phyloP scores from a whole-genome alignment of 371 early-diverging fungal genomes.

The Encephalitozoon hellem region DNA sequence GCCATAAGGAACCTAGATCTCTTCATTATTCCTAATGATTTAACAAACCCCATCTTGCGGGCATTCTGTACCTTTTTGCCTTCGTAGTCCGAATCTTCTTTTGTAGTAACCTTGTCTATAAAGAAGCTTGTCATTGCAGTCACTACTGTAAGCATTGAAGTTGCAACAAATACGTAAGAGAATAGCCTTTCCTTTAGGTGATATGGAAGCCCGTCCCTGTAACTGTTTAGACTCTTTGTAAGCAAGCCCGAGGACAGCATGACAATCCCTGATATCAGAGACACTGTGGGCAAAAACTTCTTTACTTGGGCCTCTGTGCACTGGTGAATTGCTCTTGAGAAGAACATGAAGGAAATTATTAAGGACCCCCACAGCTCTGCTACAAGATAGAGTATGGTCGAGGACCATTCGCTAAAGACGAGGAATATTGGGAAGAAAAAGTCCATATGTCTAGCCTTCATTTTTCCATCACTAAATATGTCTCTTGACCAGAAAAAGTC shows the following conservation, averaged over 20 bases:
- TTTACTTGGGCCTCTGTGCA: constrained; percentile 38
- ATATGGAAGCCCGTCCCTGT: not conserved
- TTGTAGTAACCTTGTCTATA: not conserved
- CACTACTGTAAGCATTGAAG: not conserved
- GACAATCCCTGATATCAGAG: not conserved
- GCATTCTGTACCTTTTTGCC: not conserved
- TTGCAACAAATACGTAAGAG: not conserved
- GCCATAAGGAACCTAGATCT: not conserved
- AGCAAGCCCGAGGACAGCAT: not conserved
- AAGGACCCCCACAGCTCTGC: constrained; percentile 56
- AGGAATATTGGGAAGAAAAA: constrained; percentile 24
- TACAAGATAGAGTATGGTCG: constrained; percentile 45
- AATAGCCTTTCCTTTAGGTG: not conserved
- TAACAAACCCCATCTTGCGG: not conserved
- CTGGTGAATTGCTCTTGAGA: constrained; percentile 48
- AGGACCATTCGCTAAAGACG: constrained; percentile 52
- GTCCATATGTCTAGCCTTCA: not conserved
- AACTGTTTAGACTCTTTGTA: not conserved
- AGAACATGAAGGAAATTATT: constrained; percentile 52
- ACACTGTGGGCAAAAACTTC: not conserved
- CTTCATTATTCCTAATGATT: not conserved
- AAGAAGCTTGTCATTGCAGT: not conserved
- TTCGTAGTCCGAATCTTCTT: not conserved
- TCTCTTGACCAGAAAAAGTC: constrained; percentile 22
- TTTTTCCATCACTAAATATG: constrained; percentile 29